Evolutionary conservation across 371 early-diverging fungal genomes (phyloP), one percentile per base, ranked within the genome.

Genomic region (Rhizomucor miehei): DNA sequence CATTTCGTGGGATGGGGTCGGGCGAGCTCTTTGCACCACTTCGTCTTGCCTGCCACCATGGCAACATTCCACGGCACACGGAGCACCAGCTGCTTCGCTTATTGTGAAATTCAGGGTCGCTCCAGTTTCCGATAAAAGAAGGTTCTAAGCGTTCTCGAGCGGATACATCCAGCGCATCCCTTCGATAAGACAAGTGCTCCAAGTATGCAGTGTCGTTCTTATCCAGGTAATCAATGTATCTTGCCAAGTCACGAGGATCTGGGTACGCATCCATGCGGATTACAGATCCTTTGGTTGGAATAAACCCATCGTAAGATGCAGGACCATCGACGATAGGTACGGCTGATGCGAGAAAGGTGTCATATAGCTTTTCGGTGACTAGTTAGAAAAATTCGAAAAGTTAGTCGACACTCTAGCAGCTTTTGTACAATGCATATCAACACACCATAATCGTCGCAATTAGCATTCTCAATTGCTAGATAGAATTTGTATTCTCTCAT

Each of bases 381-480:
- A n/a, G n/a, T n/a, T n/a, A n/a, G n/a, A n/a, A n/a, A n/a, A n/a
- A n/a, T n/a, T n/a, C n/a, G n/a, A n/a, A n/a, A n/a, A n/a, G n/a
- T n/a, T n/a, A n/a, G n/a, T n/a, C n/a, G n/a, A n/a, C n/a, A n/a
- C n/a, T n/a, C n/a, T n/a, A n/a, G n/a, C n/a, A n/a, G n/a, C 8
- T 29, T 29, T 29, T 29, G 29, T n/a, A n/a, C n/a, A 44, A 49
- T 9, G 25, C 25, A 52, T 19, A 16, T 29, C 29, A 24, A 16
- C 35, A 17, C 63, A 68, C 73, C 74, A 62, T 73, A 73, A 40
- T 69, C 62, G 36, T 65, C 71, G 25, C 75, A 75, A 43, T 75
- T 75, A 17, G 71, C 64, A 49, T 71, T 71, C 34, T 75, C 75
- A 20, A 69, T 59, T 1, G 71, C 60, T 11, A 75, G 50, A 56